Percentiles rank a stretch among this genome's conserved stretches.
Evolutionary conservation across 352 stramenopile genomes (phyloP).

Genomic region (Phytophthora sansomeana): DNA sequence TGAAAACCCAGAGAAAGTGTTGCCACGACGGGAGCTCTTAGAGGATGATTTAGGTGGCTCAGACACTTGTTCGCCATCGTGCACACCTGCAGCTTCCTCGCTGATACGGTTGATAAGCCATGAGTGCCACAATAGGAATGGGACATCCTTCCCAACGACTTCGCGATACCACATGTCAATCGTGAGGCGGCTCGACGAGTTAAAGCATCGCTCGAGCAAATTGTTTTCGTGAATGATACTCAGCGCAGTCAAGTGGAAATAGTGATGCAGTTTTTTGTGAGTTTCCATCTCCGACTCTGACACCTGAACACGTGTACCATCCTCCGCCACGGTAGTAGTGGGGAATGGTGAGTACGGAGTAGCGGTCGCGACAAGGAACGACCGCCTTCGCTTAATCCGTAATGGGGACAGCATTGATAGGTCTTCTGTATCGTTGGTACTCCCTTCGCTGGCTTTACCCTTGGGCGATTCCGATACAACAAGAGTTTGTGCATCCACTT

Average conservation of each 20-base stretch:
- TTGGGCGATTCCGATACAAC: constrained; percentile 12
- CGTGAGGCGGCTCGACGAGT: constrained; percentile 82
- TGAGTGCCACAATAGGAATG: constrained; percentile 82
- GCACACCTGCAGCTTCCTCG: constrained; percentile 58
- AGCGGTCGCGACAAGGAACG: constrained; percentile 26
- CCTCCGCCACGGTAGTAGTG: constrained; percentile 34
- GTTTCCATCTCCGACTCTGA: constrained; percentile 72
- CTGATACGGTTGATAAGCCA: constrained; percentile 90
- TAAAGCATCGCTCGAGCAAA: constrained; percentile 80
- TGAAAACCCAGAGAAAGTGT: constrained; percentile 38
- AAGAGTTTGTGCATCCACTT: constrained; percentile 24
- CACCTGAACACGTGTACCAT: constrained; percentile 46
- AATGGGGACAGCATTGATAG: constrained; percentile 23
- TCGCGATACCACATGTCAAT: constrained; percentile 89
- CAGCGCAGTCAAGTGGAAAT: constrained; percentile 87
- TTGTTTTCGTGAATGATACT: constrained; percentile 91
- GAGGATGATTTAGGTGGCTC: constrained; percentile 9
- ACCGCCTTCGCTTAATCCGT: constrained; percentile 33
- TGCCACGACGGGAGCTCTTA: constrained; percentile 15
- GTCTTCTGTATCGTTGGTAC: constrained; percentile 1
- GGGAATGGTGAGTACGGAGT: constrained; percentile 51
- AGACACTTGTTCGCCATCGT: constrained; percentile 40
- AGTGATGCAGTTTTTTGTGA: constrained; percentile 88
- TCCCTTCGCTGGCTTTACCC: background rate
- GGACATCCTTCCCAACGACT: constrained; percentile 68